phyloP scores from a whole-genome alignment of 768 basidiomycete species.

The Agrocybe pediades region DNA sequence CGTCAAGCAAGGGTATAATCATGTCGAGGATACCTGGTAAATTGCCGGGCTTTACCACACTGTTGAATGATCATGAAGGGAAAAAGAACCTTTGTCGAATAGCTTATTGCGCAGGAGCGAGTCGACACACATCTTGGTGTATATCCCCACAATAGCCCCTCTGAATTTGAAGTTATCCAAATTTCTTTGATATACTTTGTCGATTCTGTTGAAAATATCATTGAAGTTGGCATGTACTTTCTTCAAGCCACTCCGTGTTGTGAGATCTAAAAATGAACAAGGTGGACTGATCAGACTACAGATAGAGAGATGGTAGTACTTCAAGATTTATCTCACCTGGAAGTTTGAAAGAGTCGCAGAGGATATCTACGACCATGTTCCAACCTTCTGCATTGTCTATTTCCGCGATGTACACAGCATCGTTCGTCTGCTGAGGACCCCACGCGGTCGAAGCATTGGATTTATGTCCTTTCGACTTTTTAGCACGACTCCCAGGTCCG shows the following conservation, averaged over 20 bases:
- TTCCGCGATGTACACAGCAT: slow-evolving; percentile 37
- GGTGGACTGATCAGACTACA: not conserved
- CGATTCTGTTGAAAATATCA: slow-evolving; percentile 48
- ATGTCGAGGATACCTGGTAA: slow-evolving; percentile 54
- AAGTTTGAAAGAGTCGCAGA: slow-evolving; percentile 53
- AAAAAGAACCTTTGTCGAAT: slow-evolving; percentile 49
- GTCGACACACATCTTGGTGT: slow-evolving; percentile 64
- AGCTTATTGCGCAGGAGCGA: slow-evolving; percentile 61
- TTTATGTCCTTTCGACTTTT: slow-evolving; percentile 13
- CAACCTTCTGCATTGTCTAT: slow-evolving; percentile 53
- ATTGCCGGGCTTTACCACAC: not conserved
- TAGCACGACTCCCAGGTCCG: slow-evolving; percentile 15
- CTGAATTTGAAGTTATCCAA: slow-evolving; percentile 45
- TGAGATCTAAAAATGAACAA: slow-evolving; percentile 43
- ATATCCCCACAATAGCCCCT: slow-evolving; percentile 63
- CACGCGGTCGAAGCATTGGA: slow-evolving; percentile 6
- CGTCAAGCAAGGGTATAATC: slow-evolving; percentile 54
- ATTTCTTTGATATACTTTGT: slow-evolving; percentile 48
- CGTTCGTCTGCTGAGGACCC: not conserved
- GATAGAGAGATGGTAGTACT: not conserved
- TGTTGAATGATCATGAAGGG: not conserved
- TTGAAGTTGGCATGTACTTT: slow-evolving; percentile 63
- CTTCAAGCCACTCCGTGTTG: slow-evolving; percentile 59
- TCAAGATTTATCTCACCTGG: slow-evolving; percentile 55
- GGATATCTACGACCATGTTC: slow-evolving; percentile 43